Base-by-base conservation (phyloP, 2,329 filamentous ascomycete species). In the Torrubiellomyces zombiae region DNA sequence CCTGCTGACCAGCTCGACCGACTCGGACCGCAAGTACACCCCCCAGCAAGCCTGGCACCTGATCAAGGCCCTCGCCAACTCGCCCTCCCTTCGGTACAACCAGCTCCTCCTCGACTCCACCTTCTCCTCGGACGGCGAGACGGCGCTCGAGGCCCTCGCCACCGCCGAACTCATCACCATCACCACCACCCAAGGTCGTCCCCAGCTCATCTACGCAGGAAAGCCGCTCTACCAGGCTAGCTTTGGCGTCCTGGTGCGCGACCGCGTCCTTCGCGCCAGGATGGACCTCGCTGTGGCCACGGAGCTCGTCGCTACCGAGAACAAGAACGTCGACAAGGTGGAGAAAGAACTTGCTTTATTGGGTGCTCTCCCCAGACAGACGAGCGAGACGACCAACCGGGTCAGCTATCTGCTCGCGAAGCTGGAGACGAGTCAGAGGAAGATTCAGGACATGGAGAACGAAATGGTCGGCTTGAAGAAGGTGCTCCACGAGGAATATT, bases 21-120 rank as follows among this genome's bases (percentile, higher is more conserved):
- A 53, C 10, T 47, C 50, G 4, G 54, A 60, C 20, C 65, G 66
- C 16, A 66, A 67, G 27, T 95, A 82, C 79, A 79, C 74, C 0
- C 60, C 71, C 4, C 75, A 89, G 42, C 89, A 95, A 55, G 86
- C 82, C 0, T 95, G 89, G 89, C 66, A 76, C 31, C 55, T 98
- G 3, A 75, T 95, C 49, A 85, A 79, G 43, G 60, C 67, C 16
- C 69, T 98, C 9, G 75, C 80, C 0, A 48, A 64, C n/a, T 56
- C 68, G 8, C 68, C 75, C 5, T 60, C 51, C 4, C 58, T 95
- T 1, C 67, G 78, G 2, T 95, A 93, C 58, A 86, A 92, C 48
- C 78, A 91, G 41, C 60, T 93, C 3, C 56, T 94, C 1, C 65
- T 93, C 2, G 69, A 74, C 4, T 71, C 78, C 28, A 64, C 79